A percentile compares a stretch with the other conserved stretches of the same genome.
These are phyloP conservation scores for Phytophthora ramorum DNA, from an alignment of 352 stramenopile species.

Conservation along the genomic window DNA sequence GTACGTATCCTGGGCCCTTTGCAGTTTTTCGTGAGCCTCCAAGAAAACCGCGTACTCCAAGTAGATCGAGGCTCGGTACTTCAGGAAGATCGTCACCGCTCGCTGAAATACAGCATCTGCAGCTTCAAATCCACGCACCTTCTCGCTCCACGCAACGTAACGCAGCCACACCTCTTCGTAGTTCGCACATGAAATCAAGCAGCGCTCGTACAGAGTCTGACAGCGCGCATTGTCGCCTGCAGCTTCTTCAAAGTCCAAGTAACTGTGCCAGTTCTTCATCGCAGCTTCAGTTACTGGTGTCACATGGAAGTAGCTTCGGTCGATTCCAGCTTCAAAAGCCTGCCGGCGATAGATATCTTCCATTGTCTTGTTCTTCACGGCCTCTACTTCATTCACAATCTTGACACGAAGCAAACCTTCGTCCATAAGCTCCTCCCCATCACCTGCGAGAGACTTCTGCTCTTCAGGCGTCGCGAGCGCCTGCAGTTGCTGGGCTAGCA, in stretches of 20 bases:
- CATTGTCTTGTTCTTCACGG: conserved; percentile 72
- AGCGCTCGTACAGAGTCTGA: conserved; percentile 78
- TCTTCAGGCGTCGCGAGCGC: conserved; percentile 70
- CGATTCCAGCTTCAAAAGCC: conserved; percentile 76
- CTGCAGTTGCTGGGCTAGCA: conserved; percentile 73
- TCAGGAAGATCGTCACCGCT: conserved; percentile 72
- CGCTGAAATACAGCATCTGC: conserved; percentile 72
- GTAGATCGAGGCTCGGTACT: conserved; percentile 76
- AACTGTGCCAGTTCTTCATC: conserved; percentile 82
- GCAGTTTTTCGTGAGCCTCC: conserved; percentile 62
- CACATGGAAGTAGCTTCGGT: conserved; percentile 86
- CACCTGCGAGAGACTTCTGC: conserved; percentile 55
- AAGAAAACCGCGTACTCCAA: conserved; percentile 80
- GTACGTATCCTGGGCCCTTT: conserved; percentile 58
- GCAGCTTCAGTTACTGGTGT: conserved; percentile 69
- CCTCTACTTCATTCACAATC: conserved; percentile 81
- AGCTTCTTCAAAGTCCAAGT: conserved; percentile 83
- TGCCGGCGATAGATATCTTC: conserved; percentile 71
- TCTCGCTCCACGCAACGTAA: conserved; percentile 72
- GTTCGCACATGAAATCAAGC: conserved; percentile 84
- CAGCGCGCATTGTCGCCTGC: conserved; percentile 55
- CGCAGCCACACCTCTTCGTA: conserved; percentile 86
- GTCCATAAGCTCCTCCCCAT: conserved; percentile 75
- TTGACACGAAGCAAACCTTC: conserved; percentile 83
- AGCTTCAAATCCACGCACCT: conserved; percentile 58